A percentile compares a stretch with the other conserved stretches of the same genome.
These are phyloP conservation scores for Penicillium steckii DNA, from an alignment of 495 filamentous ascomycete species.

Conservation along the genomic window DNA sequence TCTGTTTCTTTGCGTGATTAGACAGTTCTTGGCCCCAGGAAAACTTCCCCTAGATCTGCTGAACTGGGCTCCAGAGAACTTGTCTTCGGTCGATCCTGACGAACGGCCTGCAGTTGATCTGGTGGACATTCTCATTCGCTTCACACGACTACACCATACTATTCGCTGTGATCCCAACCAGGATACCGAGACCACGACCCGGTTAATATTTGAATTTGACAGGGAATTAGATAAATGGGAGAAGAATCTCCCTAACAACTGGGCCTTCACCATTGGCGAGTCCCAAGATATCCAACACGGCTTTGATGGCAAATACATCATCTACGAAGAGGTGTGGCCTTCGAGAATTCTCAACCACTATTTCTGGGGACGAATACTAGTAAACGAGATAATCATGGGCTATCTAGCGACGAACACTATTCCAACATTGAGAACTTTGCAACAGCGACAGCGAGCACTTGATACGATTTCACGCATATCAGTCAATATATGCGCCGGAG, in stretches of 20 bases:
- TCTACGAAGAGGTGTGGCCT: conserved; percentile 18
- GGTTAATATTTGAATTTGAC: conserved; percentile 8
- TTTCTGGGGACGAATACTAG: conserved; percentile 17
- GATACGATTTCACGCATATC: conserved; percentile 17
- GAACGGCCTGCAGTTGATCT: conserved; percentile 12
- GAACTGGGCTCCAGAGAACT: conserved; percentile 11
- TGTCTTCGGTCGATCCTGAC: not conserved
- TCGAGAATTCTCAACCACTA: conserved; percentile 20
- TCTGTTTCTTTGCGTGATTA: conserved; percentile 19
- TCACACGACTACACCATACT: conserved; percentile 13
- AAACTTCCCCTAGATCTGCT: conserved; percentile 8
- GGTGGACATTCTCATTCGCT: conserved; percentile 22
- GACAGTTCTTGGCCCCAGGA: conserved; percentile 15
- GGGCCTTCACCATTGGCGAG: conserved; percentile 9
- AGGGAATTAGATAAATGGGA: conserved; percentile 21
- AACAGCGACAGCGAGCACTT: conserved; percentile 17
- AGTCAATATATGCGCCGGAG: conserved; percentile 17
- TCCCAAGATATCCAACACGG: conserved; percentile 8
- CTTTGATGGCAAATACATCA: conserved; percentile 18
- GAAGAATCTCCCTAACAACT: conserved; percentile 11
- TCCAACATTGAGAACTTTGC: not conserved
- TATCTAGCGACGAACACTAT: conserved; percentile 3
- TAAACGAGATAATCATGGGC: conserved; percentile 18
- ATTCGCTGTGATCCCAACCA: not conserved
- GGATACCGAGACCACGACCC: not conserved